Evolutionary conservation across 352 stramenopile species (phyloP), one percentile per base, ranked within the genome.

Genomic region (Globisporangium megalacanthum): DNA sequence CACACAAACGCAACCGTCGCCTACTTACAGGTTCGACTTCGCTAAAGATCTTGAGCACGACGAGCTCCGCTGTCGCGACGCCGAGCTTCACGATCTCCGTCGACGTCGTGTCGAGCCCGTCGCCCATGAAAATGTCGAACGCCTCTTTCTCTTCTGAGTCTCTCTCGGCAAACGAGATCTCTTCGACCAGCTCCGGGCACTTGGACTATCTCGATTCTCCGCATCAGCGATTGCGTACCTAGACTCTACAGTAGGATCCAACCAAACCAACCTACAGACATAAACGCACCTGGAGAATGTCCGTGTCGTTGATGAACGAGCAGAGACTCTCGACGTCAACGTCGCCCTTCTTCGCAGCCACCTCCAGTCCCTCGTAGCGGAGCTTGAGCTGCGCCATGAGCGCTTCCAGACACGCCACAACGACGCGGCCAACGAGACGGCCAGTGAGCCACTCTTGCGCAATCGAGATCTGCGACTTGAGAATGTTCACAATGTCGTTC

Each of bases 401-500:
- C 2, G 82, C 66, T 52, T 86, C 68, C 29, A 94, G 60, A 49
- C 84, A 94, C 19, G 83, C 60, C 17, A 84, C 72, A 11, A 94
- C 79, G 8, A 92, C 82, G 3, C 75, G 76, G 2, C 77, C 80
- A 3, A 94, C 65, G 0, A 90, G 56, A 6, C 67, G 68, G 0
- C 84, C 84, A 22, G 77, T 88, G 5, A 94, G 54, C 81, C 81
- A 94, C 44, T 92, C 84, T 49, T 92, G 82, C 0, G 73, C 84
- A 35, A 94, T 92, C 6, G 80, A 88, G 50, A 94, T 91, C 47
- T 94, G 84, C 0, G 82, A 88, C 52, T 89, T 92, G 15, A 94
- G 63, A 56, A 94, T 94, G 58, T 94, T 92, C 45, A 94, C 65
- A 47, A 94, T 94, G 37, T 94, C 84, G 52, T 92, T 94, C 11